Evolutionary conservation across 2,329 filamentous ascomycete genomes (phyloP).

Genomic region (Raffaelea arxii): DNA sequence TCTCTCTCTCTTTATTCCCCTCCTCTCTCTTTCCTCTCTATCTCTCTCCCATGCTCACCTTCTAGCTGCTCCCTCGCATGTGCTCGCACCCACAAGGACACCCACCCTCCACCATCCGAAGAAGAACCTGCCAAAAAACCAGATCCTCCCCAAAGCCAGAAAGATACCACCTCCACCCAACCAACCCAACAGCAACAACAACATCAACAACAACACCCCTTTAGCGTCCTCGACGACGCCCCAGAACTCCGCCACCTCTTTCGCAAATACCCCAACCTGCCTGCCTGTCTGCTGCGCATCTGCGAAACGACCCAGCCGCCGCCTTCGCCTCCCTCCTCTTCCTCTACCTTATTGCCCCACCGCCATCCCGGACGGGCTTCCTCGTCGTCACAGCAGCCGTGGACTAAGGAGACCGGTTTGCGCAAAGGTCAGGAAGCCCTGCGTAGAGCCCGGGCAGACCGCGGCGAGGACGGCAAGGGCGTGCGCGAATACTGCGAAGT

Average conservation of each 20-base stretch:
- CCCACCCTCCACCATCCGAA: slow-evolving; percentile 16
- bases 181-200: neutral
- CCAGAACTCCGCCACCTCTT: slow-evolving; percentile 41
- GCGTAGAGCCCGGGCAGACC: slow-evolving; percentile 36
- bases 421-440: slow-evolving; percentile 45
- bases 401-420: slow-evolving; percentile 50
- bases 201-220: no score
- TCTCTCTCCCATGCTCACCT: neutral
- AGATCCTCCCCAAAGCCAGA: neutral
- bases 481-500: slow-evolving; percentile 52
- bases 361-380: no score
- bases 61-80: slow-evolving; percentile 50
- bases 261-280: slow-evolving; percentile 40
- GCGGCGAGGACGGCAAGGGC: slow-evolving; percentile 47
- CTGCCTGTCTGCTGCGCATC: slow-evolving; percentile 36
- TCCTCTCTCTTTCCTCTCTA: neutral
- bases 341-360: no score
- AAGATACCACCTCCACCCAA: neutral
- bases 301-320: slow-evolving; percentile 40
- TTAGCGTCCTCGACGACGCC: slow-evolving; percentile 40
- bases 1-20: neutral
- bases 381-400: slow-evolving; percentile 22
- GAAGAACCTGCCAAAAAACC: neutral
- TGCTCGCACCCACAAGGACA: slow-evolving; percentile 24
- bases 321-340: no score